phyloP scores from a whole-genome alignment of 176 grass and related monocot species.

The Raddia distichophylla region DNA sequence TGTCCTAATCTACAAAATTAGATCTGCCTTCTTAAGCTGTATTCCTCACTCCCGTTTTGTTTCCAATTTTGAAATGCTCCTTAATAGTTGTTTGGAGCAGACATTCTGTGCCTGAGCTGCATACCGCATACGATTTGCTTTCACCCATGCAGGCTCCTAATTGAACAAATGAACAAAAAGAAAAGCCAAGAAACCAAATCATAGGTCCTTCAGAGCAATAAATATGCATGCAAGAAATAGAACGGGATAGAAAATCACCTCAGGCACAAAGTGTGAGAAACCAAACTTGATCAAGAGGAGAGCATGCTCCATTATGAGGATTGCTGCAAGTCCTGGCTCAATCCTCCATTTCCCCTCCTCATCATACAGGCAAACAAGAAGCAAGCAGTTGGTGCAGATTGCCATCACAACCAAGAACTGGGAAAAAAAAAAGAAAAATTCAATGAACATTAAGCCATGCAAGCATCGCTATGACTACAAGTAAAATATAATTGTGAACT shows the following conservation, averaged over 20 bases:
- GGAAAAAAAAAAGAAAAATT: slow-evolving; percentile 4
- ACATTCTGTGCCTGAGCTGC: slow-evolving; percentile 78
- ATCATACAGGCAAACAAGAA: slow-evolving; percentile 91
- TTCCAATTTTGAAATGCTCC: slow-evolving; percentile 67
- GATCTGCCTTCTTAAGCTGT: slow-evolving; percentile 20
- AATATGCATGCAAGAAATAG: not conserved
- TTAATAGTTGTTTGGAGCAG: slow-evolving; percentile 79
- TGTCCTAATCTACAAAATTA: slow-evolving; percentile 67
- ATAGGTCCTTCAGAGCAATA: slow-evolving; percentile 5
- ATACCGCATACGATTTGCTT: slow-evolving; percentile 70
- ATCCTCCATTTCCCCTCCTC: slow-evolving; percentile 93
- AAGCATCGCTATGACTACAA: not conserved
- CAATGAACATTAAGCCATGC: slow-evolving; percentile 22
- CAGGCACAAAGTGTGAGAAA: slow-evolving; percentile 94
- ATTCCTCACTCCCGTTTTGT: slow-evolving; percentile 58
- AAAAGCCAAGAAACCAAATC: slow-evolving; percentile 36
- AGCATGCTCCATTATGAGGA: slow-evolving; percentile 89
- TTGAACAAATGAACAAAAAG: no score
- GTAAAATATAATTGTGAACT: slow-evolving; percentile 30
- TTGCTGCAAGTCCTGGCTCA: slow-evolving; percentile 89
- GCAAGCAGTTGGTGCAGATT: slow-evolving; percentile 97
- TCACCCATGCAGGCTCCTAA: slow-evolving; percentile 96
- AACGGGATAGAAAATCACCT: slow-evolving; percentile 59
- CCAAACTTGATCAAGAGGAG: slow-evolving; percentile 96
- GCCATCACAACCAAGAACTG: slow-evolving; percentile 97